Conservation (phyloP, 2,329 filamentous ascomycete genomes). For the Fusarium nurragi region DNA sequence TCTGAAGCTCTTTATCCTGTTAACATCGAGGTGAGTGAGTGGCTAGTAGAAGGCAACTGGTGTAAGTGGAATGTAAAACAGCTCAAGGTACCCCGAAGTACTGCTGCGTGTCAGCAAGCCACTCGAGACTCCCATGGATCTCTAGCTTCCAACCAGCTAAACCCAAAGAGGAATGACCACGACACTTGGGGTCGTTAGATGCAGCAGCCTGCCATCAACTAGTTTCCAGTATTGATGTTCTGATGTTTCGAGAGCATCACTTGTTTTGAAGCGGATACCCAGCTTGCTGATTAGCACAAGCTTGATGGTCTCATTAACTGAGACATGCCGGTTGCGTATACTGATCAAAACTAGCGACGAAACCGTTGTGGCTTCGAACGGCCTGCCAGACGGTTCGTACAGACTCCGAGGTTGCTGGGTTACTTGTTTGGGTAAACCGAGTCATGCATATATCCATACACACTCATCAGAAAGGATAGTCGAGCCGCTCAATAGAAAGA, state of each 20-base stretch:
- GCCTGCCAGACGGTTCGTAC: background rate
- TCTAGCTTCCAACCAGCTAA: slow-evolving; percentile 29
- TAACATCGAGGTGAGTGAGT: background rate
- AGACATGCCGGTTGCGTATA: slow-evolving; percentile 2
- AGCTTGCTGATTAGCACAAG: slow-evolving; percentile 1
- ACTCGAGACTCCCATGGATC: slow-evolving; percentile 21
- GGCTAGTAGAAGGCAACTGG: too few species aligned
- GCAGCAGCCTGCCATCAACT: slow-evolving; percentile 18
- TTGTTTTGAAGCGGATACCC: slow-evolving; percentile 1
- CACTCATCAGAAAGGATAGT: background rate
- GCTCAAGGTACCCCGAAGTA: slow-evolving; percentile 34
- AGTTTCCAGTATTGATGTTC: slow-evolving; percentile 20
- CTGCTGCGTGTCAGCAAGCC: slow-evolving; percentile 37
- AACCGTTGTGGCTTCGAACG: slow-evolving; percentile 35
- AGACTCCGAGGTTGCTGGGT: slow-evolving; percentile 12
- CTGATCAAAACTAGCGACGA: slow-evolving; percentile 12
- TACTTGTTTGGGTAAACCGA: slow-evolving; percentile 42
- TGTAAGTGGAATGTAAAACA: background rate
- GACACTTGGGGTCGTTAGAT: slow-evolving; percentile 12
- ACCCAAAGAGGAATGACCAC: slow-evolving; percentile 36
- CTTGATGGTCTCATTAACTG: background rate
- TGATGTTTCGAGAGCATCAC: background rate
- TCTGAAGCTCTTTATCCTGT: background rate
- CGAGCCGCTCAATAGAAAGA: background rate
- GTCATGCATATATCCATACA: slow-evolving; percentile 6